Base-by-base conservation (phyloP, 148 eudicot genomes). In the Polygonum aviculare region DNA sequence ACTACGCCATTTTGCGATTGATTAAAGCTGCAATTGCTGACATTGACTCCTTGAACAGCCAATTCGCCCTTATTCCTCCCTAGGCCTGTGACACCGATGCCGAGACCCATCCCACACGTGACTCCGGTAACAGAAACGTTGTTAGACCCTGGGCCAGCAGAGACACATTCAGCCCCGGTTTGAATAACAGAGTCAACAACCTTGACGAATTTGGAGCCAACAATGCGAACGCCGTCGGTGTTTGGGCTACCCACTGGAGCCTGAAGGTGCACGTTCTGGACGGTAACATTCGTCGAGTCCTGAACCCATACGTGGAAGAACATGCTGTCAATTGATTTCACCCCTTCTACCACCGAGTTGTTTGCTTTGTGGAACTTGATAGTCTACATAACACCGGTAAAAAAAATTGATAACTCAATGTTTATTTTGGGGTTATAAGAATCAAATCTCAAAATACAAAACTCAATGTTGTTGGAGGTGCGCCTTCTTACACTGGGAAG, bases 191-290 rank as follows among this genome's bases (percentile, higher is more conserved):
- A 65, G 60, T 84, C 63, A 0, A 73, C 21, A 21, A 92, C 72
- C 3, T 36, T 75, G 41, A 92, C 73, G 4, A 38, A 26, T 8
- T 35, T 72, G 0, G 95, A 83, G 21, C 69, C 75, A 38, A 84
- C 83, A 5, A 87, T 51, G 79, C 88, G 89, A 49, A 92, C 78
- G 10, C 97, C 95, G 36, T 90, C 88, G 0, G 90, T 92, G 76
- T 88, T 84, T 1, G 90, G 86, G 40, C 86, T 82, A 0, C 78
- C 73, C 0, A 45, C 77, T 0, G 87, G 87, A 5, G 91, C 87
- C 1, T 80, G 77, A 47, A 92, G 83, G 0, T 39, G 79, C 12
- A 89, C 51, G n/a, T 82, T 78, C 22, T 38, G 59, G 39, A 85
- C 62, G 8, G 47, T 82, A 10, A 90, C 33, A 45, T 82, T 82